A percentile compares a stretch with the other conserved stretches of the same genome.
phyloP scores from a whole-genome alignment of 2,329 filamentous ascomycete species.

The Stachybotrys elegans region DNA sequence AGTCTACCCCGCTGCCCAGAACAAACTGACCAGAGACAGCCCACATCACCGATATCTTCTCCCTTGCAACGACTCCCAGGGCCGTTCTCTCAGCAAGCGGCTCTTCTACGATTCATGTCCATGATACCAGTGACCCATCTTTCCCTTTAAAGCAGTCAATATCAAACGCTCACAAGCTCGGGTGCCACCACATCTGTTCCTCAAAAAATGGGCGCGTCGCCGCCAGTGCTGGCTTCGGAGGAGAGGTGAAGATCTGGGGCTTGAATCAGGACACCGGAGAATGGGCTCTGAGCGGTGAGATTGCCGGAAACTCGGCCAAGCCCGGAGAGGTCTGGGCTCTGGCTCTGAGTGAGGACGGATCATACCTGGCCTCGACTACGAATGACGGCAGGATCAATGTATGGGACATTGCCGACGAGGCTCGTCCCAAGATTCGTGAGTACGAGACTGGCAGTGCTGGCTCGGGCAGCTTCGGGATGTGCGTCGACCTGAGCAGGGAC shows the following conservation, averaged over 20 bases:
- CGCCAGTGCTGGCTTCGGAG: constrained; percentile 83
- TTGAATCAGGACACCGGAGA: constrained; percentile 51
- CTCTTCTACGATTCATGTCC: constrained; percentile 73
- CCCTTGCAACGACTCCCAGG: constrained; percentile 68
- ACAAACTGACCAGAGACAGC: no score
- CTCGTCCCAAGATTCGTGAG: constrained; percentile 63
- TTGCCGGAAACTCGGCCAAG: constrained; percentile 42
- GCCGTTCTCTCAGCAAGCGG: constrained; percentile 81
- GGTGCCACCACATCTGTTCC: constrained; percentile 83
- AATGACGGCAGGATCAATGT: constrained; percentile 86
- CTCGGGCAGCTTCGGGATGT: constrained; percentile 85
- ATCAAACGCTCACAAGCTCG: constrained; percentile 74
- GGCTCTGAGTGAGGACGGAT: constrained; percentile 77
- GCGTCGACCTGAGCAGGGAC: constrained; percentile 74
- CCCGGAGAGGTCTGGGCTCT: constrained; percentile 81
- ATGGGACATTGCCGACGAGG: constrained; percentile 63
- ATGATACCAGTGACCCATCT: constrained; percentile 65
- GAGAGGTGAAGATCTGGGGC: constrained; percentile 81
- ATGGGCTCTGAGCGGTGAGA: constrained; percentile 39
- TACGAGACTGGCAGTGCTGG: constrained; percentile 70
- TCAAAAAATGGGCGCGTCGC: constrained; percentile 64
- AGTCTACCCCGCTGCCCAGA: constrained; percentile 16
- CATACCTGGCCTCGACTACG: constrained; percentile 80
- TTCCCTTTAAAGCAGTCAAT: constrained; percentile 79
- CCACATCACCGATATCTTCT: constrained; percentile 80